These are phyloP conservation scores for Aegle marmelos DNA, from an alignment of 345 rosid genomes.

Conservation along the genomic window DNA sequence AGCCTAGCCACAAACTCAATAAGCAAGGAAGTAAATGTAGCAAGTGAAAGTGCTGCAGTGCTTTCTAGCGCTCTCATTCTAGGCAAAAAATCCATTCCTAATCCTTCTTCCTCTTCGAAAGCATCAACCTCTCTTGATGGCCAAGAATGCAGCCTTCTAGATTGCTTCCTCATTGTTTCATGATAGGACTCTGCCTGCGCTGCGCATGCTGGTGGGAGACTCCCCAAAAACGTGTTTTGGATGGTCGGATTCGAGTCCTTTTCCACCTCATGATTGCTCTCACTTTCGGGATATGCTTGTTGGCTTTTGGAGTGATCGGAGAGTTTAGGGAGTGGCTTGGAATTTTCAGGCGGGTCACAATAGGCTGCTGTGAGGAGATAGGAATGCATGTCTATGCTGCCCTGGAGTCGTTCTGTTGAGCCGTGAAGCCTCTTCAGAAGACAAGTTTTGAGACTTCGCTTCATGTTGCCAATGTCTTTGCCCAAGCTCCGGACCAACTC, in stretches of 20 bases:
- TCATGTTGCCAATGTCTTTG: constrained; percentile 50
- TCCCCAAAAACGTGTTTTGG: constrained; percentile 1
- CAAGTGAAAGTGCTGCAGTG: constrained; percentile 59
- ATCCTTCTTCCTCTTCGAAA: constrained; percentile 47
- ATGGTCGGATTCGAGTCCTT: neutral
- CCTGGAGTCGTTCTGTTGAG: constrained; percentile 49
- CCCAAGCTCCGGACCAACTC: constrained; percentile 50
- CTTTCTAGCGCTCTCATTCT: constrained; percentile 56
- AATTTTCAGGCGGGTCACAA: constrained; percentile 28
- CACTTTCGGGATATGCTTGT: constrained; percentile 15
- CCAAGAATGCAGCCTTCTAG: constrained; percentile 55
- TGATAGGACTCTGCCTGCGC: constrained; percentile 39
- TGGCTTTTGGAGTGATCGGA: constrained; percentile 10
- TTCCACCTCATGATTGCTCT: constrained; percentile 6
- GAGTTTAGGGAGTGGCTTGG: constrained; percentile 26
- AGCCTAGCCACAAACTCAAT: constrained; percentile 65
- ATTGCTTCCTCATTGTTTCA: constrained; percentile 57
- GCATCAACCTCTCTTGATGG: constrained; percentile 58
- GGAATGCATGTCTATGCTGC: constrained; percentile 46
- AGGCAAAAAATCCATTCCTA: constrained; percentile 25
- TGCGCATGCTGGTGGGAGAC: neutral
- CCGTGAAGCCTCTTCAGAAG: constrained; percentile 43
- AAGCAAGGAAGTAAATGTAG: constrained; percentile 56
- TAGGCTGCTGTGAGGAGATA: constrained; percentile 39
- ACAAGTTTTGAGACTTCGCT: constrained; percentile 30